A percentile compares a stretch with the other conserved stretches of the same genome.
Evolutionary conservation across 768 basidiomycete species (phyloP).

Genomic region (Macrolepiota dolichaula): DNA sequence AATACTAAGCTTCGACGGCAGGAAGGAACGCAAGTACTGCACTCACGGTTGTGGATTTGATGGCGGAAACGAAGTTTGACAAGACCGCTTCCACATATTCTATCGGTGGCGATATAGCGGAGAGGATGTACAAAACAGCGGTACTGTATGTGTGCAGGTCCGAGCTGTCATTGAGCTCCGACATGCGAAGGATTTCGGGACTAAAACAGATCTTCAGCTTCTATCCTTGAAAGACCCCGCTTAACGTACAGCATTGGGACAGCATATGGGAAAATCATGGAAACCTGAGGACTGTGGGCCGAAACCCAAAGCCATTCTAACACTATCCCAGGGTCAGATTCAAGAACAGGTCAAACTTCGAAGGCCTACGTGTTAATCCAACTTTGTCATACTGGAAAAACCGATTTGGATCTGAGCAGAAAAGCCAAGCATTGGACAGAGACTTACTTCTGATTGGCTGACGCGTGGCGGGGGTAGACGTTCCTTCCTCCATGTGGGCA

Average conservation of each 20-base stretch:
- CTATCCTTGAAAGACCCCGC: conserved; percentile 1
- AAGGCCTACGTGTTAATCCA: conserved; percentile 68
- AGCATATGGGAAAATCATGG: conserved; percentile 73
- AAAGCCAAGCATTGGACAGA: neutral
- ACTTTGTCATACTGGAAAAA: conserved; percentile 78
- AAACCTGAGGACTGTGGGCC: conserved; percentile 71
- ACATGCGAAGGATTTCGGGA: conserved; percentile 86
- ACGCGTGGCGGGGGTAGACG: conserved; percentile 85
- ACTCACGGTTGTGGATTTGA: conserved; percentile 75
- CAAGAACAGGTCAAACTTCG: conserved; percentile 5
- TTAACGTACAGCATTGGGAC: conserved; percentile 69
- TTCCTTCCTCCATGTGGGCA: conserved; percentile 70
- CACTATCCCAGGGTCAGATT: conserved; percentile 38
- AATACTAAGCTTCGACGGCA: neutral
- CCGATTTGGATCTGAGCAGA: neutral
- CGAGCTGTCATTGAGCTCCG: conserved; percentile 82
- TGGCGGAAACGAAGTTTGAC: conserved; percentile 60
- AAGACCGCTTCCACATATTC: conserved; percentile 62
- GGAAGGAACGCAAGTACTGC: neutral
- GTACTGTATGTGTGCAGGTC: conserved; percentile 82
- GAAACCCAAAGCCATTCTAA: conserved; percentile 79
- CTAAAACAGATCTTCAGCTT: conserved; percentile 33
- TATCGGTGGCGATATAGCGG: conserved; percentile 71
- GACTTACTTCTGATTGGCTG: conserved; percentile 67
- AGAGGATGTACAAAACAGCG: conserved; percentile 77